Evolutionary conservation across 306 rosid genomes (phyloP), one percentile per base, ranked within the genome.

Genomic region (Parietaria judaica): DNA sequence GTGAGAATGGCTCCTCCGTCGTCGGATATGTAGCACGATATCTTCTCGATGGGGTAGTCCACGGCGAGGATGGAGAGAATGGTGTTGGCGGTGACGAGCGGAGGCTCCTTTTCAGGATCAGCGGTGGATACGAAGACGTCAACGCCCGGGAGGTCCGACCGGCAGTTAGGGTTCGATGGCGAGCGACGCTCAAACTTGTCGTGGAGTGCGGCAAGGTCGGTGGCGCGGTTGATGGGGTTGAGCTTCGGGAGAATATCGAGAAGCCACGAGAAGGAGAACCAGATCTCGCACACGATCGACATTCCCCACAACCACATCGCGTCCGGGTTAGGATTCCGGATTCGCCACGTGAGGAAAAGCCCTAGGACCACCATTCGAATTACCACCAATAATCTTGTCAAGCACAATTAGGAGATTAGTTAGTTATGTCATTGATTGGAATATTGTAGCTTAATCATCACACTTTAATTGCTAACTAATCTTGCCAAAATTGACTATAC

Each of bases 1-100:
- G 86, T 83, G 66, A 89, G 88, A 31, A 89, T 81, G 72, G 96
- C 86, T 39, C 96, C 96, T n/a, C 96, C 96, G 60, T 89, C 96
- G 73, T 89, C 96, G 4, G 95, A 89, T 54, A 89, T 81, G 56
- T 89, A 89, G 78, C 72, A 74, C 0, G 90, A 55, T 3, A 86
- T 36, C 73, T 86, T 89, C 74, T 89, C 96, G 15, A 81, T 64
- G 0, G 95, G 96, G 62, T 81, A 89, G 3, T 89, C 85, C 4
- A 60, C 91, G 14, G 85, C 71, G 6, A 89, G 81, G 43, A 89
- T 81, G n/a, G 96, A 89, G 38, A 89, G 89, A 11, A 89, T 74
- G 23, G 96, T 88, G 67, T 88, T 88, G 31, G 86, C 94, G 10
- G 96, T 88, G 81, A 88, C 83, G 15, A 89, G 88, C 12, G 96